Base-by-base conservation (phyloP, 2,329 filamentous ascomycete species). In the Phoma sp. region DNA sequence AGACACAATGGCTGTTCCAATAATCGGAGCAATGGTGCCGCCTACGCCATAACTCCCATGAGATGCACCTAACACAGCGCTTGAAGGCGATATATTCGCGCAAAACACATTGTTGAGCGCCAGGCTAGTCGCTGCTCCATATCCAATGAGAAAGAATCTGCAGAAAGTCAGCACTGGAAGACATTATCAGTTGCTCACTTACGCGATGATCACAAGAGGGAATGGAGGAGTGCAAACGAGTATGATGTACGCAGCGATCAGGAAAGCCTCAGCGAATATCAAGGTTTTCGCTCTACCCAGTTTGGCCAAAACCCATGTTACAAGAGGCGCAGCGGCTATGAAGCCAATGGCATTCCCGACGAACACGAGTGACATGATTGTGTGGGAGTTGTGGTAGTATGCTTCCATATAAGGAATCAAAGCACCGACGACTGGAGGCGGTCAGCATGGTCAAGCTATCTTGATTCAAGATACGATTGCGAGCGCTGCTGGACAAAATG, bases 401-500 rank as follows among this genome's bases (percentile, higher is more conserved):
- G 77, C 80, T 71, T 94, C 89, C 74, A 96, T 89, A 68, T 92
- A 92, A 0, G 91, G 91, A 63, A 96, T 90, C 53, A 95, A 70
- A 10, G 91, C 90, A 68, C 91, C 91, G 1, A 90, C 85, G 0
- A 89, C 78, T 64, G 38, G 0, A 25, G 5, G 2, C 8, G 21
- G 32, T 71, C 25, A 70, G 58, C 25, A 45, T 44, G 29, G 13
- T 25, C 22, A 3, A 19, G 0, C 4, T 31, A 4, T 31, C 29
- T 13, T 29, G 8, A 29, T 31, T 13, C 10, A 31, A 2, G 12
- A 31, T 15, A 6, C 1, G 29, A 31, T 32, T 12, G 7, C 22
- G 25, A 17, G 13, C 15, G 15, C 10, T 19, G 5, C 19, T 15
- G 1, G 6, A 27, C n/a, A n/a, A n/a, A n/a, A n/a, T n/a, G n/a